phyloP scores from a whole-genome alignment of 2,329 filamentous ascomycete genomes.

The Ophiostoma quercus region DNA sequence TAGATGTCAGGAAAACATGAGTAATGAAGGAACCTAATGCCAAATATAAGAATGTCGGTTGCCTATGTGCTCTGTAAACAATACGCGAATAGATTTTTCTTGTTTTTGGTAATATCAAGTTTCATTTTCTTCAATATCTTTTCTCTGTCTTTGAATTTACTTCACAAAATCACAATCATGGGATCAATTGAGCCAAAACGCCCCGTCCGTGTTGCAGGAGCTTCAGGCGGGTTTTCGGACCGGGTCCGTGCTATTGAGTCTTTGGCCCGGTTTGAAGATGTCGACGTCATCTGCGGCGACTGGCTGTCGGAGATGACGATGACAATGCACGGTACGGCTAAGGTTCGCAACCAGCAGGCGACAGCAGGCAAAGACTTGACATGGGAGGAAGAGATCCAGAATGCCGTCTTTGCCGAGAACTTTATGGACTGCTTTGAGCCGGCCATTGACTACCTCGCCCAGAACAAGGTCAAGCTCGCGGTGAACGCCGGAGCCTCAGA shows the following conservation, averaged over 20 bases:
- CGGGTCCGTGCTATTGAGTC: conserved; percentile 1
- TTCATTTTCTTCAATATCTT: too few species aligned
- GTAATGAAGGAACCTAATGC: background rate
- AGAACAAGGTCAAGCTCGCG: conserved; percentile 32
- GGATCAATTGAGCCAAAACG: background rate
- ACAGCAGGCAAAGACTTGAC: conserved; percentile 12
- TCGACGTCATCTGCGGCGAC: background rate
- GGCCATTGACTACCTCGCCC: conserved; percentile 31
- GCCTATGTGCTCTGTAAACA: background rate
- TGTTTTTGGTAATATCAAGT: too few species aligned
- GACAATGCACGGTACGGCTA: background rate
- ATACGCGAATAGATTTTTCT: too few species aligned
- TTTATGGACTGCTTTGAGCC: conserved; percentile 35
- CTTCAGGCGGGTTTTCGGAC: background rate
- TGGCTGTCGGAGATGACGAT: background rate
- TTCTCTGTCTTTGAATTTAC: background rate
- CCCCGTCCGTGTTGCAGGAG: background rate
- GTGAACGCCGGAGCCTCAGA: conserved; percentile 36
- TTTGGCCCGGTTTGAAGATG: background rate
- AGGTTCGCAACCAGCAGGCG: background rate
- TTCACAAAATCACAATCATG: background rate
- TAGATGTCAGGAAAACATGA: background rate
- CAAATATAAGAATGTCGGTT: background rate
- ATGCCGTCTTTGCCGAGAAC: conserved; percentile 31
- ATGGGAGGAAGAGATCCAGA: conserved; percentile 27